Conservation (phyloP, 805 yeast genomes). For the Zygotorulaspora florentina region DNA sequence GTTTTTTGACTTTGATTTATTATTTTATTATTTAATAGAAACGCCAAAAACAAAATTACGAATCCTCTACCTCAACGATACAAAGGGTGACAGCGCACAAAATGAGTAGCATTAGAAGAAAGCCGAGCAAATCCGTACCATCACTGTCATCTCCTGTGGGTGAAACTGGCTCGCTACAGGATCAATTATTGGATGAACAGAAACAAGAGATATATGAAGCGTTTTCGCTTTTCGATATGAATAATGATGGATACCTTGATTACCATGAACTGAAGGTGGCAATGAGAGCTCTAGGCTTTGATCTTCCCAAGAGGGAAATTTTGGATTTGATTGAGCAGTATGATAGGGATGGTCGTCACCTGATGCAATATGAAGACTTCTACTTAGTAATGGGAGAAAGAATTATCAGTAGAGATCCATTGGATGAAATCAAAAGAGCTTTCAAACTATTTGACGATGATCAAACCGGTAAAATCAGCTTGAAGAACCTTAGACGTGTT, state of each 20-base stretch:
- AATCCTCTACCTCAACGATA: background rate
- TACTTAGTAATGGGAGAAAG: conserved; percentile 66
- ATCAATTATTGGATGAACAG: conserved; percentile 77
- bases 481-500: conserved; percentile 79
- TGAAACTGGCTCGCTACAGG: conserved; percentile 25
- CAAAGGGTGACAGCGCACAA: background rate
- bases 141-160: conserved; percentile 14
- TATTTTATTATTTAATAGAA: background rate
- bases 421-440: conserved; percentile 87
- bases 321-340: conserved; percentile 74
- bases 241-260: conserved; percentile 83
- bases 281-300: conserved; percentile 89
- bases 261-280: conserved; percentile 94
- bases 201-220: conserved; percentile 91
- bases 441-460: conserved; percentile 87
- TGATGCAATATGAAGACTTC: conserved; percentile 78
- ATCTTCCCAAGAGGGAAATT: conserved; percentile 69
- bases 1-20: background rate
- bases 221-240: conserved; percentile 86
- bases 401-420: conserved; percentile 84
- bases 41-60: conserved; percentile 4
- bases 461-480: conserved; percentile 75
- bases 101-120: conserved; percentile 15
- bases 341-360: conserved; percentile 67
- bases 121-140: conserved; percentile 11